Evolutionary conservation across 768 basidiomycete species (phyloP).

Genomic region (Lactifluus hygrophoroides): DNA sequence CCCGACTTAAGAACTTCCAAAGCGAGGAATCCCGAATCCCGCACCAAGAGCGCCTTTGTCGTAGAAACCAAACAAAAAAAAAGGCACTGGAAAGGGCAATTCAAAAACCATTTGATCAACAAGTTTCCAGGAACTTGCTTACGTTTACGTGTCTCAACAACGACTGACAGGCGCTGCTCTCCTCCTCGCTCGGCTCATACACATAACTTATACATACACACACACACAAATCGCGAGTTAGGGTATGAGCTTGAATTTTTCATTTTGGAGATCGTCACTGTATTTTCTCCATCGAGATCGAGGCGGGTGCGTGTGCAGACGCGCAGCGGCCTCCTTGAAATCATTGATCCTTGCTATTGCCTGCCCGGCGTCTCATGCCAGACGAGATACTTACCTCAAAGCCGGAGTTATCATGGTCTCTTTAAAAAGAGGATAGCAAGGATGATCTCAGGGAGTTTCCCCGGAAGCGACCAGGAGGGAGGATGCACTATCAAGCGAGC

Average conservation of each 20-base stretch:
- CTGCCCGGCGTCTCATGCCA: conserved; percentile 5
- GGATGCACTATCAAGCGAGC: conserved; percentile 8
- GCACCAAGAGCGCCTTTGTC: conserved; percentile 13
- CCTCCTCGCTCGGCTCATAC: neutral
- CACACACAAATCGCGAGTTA: too few relatives aligned
- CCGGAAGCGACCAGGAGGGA: conserved; percentile 8
- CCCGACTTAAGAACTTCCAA: conserved; percentile 15
- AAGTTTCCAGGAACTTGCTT: conserved; percentile 7
- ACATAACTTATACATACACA: too few relatives aligned
- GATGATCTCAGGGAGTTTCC: conserved; percentile 5
- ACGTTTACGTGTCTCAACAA: conserved; percentile 11
- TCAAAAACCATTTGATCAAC: neutral
- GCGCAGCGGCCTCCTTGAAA: neutral
- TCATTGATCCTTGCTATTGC: conserved; percentile 3
- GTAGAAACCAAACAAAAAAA: neutral
- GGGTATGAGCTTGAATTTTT: neutral
- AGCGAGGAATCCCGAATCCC: conserved; percentile 8
- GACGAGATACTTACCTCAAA: conserved; percentile 3
- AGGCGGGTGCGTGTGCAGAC: neutral
- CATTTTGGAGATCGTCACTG: neutral
- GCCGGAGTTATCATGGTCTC: neutral
- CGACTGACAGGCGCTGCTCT: neutral
- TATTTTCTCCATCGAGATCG: conserved; percentile 1
- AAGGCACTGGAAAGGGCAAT: conserved; percentile 1
- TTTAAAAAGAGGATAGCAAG: conserved; percentile 15